phyloP scores from a whole-genome alignment of 2,329 filamentous ascomycete species.

The Lasiodiplodia hormozganensis region DNA sequence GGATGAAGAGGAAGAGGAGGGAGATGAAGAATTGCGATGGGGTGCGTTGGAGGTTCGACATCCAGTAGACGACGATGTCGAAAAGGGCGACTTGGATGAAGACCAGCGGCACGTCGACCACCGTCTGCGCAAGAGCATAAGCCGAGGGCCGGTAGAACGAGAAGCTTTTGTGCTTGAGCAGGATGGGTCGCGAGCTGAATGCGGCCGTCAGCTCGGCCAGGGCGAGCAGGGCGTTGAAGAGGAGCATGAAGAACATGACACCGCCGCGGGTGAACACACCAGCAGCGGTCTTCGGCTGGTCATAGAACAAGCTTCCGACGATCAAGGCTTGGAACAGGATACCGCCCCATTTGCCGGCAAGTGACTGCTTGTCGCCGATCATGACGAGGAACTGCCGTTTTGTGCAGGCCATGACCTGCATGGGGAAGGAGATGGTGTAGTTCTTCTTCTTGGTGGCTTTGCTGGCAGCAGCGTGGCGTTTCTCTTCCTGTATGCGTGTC shows the following conservation, averaged over 20 bases:
- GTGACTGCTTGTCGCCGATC: conserved; percentile 59
- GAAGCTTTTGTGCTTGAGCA: conserved; percentile 74
- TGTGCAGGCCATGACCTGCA: conserved; percentile 49
- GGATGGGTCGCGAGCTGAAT: conserved; percentile 68
- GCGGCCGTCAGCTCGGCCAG: conserved; percentile 67
- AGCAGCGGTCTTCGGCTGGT: conserved; percentile 58
- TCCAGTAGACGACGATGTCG: conserved; percentile 68
- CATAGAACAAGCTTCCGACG: conserved; percentile 58
- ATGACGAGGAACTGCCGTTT: conserved; percentile 57
- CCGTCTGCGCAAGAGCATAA: conserved; percentile 64
- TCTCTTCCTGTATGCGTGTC: conserved; percentile 40
- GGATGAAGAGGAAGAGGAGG: conserved; percentile 67
- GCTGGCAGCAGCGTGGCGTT: conserved; percentile 41
- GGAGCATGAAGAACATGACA: conserved; percentile 66
- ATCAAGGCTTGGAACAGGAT: conserved; percentile 50
- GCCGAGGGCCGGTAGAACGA: conserved; percentile 71
- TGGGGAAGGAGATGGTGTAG: conserved; percentile 47
- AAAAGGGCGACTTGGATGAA: conserved; percentile 66
- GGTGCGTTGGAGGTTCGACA: conserved; percentile 63
- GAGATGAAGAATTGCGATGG: conserved; percentile 69
- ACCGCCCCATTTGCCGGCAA: conserved; percentile 60
- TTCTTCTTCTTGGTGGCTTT: conserved; percentile 52
- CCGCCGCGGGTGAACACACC: conserved; percentile 67
- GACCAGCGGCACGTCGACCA: conserved; percentile 64
- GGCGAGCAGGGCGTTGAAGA: conserved; percentile 69